These are phyloP conservation scores for Prasinococcaceae sp. DNA, from an alignment of 139 green algal genomes.

Conservation along the genomic window DNA sequence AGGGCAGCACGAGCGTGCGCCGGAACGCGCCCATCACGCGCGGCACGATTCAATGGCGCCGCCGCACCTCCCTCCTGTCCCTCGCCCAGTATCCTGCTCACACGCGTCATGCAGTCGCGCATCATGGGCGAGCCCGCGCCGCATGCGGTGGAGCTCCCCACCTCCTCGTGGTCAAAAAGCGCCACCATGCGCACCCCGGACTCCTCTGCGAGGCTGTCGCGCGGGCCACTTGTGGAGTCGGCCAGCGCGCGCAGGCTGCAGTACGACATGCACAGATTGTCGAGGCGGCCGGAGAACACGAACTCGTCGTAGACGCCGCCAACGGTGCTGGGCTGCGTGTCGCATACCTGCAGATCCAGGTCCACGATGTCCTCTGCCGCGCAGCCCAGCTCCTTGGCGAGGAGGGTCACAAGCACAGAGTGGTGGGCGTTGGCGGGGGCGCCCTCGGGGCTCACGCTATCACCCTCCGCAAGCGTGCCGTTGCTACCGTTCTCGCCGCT, in stretches of 20 bases:
- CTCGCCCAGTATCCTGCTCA: too few relatives aligned
- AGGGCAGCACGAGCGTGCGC: too few relatives aligned
- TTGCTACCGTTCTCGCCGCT: too few relatives aligned
- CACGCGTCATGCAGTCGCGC: constrained; percentile 57
- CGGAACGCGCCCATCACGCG: too few relatives aligned
- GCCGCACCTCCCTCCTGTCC: too few relatives aligned
- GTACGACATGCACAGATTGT: constrained; percentile 84
- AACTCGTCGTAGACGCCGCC: constrained; percentile 69
- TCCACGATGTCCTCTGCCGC: constrained; percentile 64
- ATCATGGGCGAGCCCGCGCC: constrained; percentile 77
- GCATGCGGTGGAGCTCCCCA: constrained; percentile 55
- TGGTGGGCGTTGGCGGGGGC: too few relatives aligned
- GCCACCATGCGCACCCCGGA: constrained; percentile 55
- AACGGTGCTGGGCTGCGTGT: constrained; percentile 57
- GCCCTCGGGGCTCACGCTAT: too few relatives aligned
- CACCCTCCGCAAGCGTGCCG: background rate
- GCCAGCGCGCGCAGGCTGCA: constrained; percentile 50
- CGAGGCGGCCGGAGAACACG: constrained; percentile 73
- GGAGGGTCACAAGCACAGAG: too few relatives aligned
- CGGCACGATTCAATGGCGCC: too few relatives aligned
- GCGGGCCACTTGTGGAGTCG: constrained; percentile 25
- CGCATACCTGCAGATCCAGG: constrained; percentile 90
- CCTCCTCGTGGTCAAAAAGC: constrained; percentile 94
- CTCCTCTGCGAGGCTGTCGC: constrained; percentile 14
- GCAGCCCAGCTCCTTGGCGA: constrained; percentile 58